A percentile compares a stretch with the other conserved stretches of the same genome.
These are phyloP conservation scores for Periconia macrospinosa DNA, from an alignment of 2,329 filamentous ascomycete genomes.

Conservation along the genomic window DNA sequence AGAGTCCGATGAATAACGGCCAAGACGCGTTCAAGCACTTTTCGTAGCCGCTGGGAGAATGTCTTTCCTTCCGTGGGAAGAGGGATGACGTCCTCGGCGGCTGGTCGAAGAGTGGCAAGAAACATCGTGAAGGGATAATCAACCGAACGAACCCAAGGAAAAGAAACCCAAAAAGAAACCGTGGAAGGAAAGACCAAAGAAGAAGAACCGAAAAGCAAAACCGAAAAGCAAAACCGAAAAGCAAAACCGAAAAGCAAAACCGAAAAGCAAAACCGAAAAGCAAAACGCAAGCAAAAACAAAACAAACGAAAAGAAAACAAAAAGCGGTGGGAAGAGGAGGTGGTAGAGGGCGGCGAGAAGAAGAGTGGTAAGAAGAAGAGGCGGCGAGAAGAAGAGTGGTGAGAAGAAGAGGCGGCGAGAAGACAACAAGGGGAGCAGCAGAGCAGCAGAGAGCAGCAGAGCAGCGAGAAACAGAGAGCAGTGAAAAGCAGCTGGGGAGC, in stretches of 20 bases:
- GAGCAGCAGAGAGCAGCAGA: background rate
- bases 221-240: background rate
- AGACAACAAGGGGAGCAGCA: background rate
- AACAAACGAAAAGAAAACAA: background rate
- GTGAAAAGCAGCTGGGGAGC: background rate
- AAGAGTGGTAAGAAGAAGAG: too few relatives aligned
- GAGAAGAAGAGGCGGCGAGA: too few relatives aligned
- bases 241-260: background rate
- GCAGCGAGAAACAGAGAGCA: background rate
- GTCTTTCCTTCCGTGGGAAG: background rate
- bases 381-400: too few relatives aligned
- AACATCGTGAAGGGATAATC: background rate
- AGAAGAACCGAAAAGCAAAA: background rate
- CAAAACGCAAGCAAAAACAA: background rate
- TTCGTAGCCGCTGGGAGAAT: background rate
- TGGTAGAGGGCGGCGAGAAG: too few relatives aligned
- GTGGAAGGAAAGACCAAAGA: background rate
- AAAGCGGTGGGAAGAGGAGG: too few relatives aligned
- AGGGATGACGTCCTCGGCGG: background rate
- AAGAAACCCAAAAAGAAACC: background rate
- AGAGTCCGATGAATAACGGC: background rate
- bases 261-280: background rate
- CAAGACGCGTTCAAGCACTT: background rate
- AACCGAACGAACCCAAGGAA: background rate
- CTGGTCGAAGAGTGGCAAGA: background rate